phyloP scores from a whole-genome alignment of 768 basidiomycete species.

The Trametes maxima region DNA sequence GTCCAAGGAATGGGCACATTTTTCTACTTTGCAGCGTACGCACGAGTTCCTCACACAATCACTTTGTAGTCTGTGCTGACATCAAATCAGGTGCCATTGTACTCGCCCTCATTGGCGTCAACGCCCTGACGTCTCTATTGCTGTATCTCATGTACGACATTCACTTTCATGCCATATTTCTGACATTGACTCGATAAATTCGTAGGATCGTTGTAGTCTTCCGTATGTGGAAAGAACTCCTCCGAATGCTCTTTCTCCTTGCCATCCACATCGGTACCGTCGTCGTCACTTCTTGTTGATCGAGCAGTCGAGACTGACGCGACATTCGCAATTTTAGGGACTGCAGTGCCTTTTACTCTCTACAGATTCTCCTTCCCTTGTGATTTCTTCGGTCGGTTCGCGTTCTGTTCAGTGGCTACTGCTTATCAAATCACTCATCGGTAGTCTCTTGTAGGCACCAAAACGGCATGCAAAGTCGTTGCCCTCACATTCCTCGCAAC shows the following conservation, averaged over 20 bases:
- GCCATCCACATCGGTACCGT: conserved; percentile 26
- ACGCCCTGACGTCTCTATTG: conserved; percentile 26
- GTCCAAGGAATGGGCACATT: conserved; percentile 27
- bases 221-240: conserved; percentile 27
- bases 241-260: conserved; percentile 28
- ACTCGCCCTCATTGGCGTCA: conserved; percentile 25
- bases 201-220: conserved; percentile 32
- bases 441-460: conserved; percentile 13
- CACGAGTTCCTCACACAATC: not conserved
- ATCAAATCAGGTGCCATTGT: conserved; percentile 25
- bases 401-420: not conserved
- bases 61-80: not conserved
- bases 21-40: conserved; percentile 27
- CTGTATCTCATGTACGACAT: conserved; percentile 32
- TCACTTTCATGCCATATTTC: too few relatives aligned
- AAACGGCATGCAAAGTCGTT: conserved; percentile 25
- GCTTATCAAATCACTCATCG: not conserved
- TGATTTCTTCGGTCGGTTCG: conserved; percentile 26
- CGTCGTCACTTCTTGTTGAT: not conserved
- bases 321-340: conserved; percentile 9
- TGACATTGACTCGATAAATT: too few relatives aligned
- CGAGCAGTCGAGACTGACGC: not conserved
- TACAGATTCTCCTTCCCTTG: conserved; percentile 27
- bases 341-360: conserved; percentile 27
- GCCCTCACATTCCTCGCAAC: conserved; percentile 20